These are phyloP conservation scores for Ceratocystis destructans DNA, from an alignment of 2,329 filamentous ascomycete species.

Conservation along the genomic window DNA sequence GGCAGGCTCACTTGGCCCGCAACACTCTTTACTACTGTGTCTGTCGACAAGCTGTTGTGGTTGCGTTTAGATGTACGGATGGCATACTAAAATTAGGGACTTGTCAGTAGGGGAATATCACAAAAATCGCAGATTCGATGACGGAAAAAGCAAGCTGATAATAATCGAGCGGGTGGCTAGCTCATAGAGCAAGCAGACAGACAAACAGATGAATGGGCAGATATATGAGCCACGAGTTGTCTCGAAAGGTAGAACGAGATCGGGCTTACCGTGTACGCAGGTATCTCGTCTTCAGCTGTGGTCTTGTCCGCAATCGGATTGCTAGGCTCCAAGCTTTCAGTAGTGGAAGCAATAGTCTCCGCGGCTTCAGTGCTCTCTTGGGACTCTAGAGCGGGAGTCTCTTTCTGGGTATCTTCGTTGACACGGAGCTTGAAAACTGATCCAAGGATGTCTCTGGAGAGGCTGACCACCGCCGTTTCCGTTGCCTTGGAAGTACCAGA, in stretches of 20 bases:
- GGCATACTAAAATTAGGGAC: slow-evolving; percentile 49
- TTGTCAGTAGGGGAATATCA: slow-evolving; percentile 1
- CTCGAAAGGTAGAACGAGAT: not conserved
- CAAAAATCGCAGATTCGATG: not conserved
- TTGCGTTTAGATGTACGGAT: slow-evolving; percentile 67
- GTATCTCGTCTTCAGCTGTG: slow-evolving; percentile 14
- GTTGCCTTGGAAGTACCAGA: slow-evolving; percentile 48
- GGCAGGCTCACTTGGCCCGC: slow-evolving; percentile 49
- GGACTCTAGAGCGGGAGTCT: not conserved
- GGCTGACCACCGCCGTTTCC: slow-evolving; percentile 50
- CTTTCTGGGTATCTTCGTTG: slow-evolving; percentile 5
- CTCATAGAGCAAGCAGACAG: not conserved
- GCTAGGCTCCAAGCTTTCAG: not conserved
- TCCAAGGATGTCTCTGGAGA: slow-evolving; percentile 48
- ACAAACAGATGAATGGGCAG: too few relatives aligned
- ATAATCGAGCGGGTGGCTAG: not conserved
- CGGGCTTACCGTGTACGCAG: slow-evolving; percentile 32
- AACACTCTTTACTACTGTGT: slow-evolving; percentile 56
- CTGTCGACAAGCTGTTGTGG: slow-evolving; percentile 53
- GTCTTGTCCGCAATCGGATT: not conserved
- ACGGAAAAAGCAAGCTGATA: not conserved
- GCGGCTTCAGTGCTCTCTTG: not conserved
- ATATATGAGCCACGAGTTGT: too few relatives aligned
- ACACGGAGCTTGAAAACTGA: slow-evolving; percentile 44
- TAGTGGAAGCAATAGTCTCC: slow-evolving; percentile 2